A percentile compares a stretch with the other conserved stretches of the same genome.
phyloP scores from a whole-genome alignment of 805 yeast species.

The Starmera amethionina region DNA sequence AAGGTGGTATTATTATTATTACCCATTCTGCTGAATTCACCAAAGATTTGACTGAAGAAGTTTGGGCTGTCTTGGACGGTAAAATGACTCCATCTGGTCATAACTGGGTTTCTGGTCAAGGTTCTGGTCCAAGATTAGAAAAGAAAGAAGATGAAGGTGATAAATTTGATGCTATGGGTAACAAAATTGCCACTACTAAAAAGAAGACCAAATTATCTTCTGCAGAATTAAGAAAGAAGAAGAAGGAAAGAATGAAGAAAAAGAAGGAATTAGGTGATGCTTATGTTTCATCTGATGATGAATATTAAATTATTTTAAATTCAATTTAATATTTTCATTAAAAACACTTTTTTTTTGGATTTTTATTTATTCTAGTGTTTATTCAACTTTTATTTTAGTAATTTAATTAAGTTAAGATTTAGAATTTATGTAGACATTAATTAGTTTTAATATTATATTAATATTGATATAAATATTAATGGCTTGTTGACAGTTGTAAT shows the following conservation, averaged over 20 bases:
- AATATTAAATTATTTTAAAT: conserved; percentile 35
- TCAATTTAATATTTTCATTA: too few relatives aligned
- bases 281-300: conserved; percentile 96
- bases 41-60: conserved; percentile 98
- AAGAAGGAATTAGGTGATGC: conserved; percentile 99
- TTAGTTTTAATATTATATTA: too few relatives aligned
- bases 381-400: not conserved
- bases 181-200: conserved; percentile 94
- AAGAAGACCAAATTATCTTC: conserved; percentile 97
- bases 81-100: conserved; percentile 99
- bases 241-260: conserved; percentile 99
- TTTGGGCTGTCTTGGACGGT: conserved; percentile 99
- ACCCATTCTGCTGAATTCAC: conserved; percentile 99
- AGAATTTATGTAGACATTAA: not conserved
- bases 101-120: conserved; percentile 99
- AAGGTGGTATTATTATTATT: conserved; percentile 99
- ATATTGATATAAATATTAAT: too few relatives aligned
- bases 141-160: conserved; percentile 96
- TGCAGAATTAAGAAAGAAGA: conserved; percentile 99
- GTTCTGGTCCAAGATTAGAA: conserved; percentile 98
- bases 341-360: not conserved
- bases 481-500: too few relatives aligned
- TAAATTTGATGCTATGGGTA: conserved; percentile 99
- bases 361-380: not conserved
- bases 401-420: not conserved